Percentiles rank a stretch among this genome's conserved stretches.
Conservation (phyloP, 2,329 filamentous ascomycete genomes). For the Hypoxylon sp. region DNA sequence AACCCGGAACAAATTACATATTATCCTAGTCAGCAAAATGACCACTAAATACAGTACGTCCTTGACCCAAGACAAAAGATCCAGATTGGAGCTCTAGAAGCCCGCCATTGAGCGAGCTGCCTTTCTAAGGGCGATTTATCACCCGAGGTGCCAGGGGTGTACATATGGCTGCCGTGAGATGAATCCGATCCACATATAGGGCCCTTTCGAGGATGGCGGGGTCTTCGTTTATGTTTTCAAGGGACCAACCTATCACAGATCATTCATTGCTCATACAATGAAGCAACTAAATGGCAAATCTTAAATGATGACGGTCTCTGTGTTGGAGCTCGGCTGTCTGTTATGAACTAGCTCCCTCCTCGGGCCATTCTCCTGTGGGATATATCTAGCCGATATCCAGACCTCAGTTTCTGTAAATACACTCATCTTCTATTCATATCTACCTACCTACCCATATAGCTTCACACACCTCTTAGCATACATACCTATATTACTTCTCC, state of each 20-base stretch:
- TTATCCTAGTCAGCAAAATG: background rate
- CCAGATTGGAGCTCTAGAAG: slow-evolving; percentile 27
- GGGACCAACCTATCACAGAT: slow-evolving; percentile 42
- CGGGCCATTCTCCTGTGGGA: slow-evolving; percentile 13
- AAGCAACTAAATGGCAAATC: slow-evolving; percentile 25
- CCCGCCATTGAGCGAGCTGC: slow-evolving; percentile 5
- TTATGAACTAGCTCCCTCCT: slow-evolving; percentile 13
- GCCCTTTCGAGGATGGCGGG: slow-evolving; percentile 47
- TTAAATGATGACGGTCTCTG: slow-evolving; percentile 40
- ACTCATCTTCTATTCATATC: slow-evolving; percentile 13
- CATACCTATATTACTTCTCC: background rate
- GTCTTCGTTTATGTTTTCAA: slow-evolving; percentile 40
- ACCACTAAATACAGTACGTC: background rate
- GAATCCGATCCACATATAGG: slow-evolving; percentile 49
- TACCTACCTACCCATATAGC: slow-evolving; percentile 14
- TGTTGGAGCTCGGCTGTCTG: slow-evolving; percentile 11
- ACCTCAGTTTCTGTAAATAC: slow-evolving; percentile 21
- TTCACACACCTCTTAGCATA: background rate
- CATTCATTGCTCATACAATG: slow-evolving; percentile 39
- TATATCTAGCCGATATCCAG: slow-evolving; percentile 26
- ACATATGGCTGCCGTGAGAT: slow-evolving; percentile 45
- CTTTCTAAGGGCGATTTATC: slow-evolving; percentile 51
- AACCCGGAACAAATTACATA: background rate
- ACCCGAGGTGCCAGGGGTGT: slow-evolving; percentile 45
- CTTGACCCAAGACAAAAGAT: slow-evolving; percentile 18